Evolutionary conservation across 495 filamentous ascomycete species (phyloP), one percentile per base, ranked within the genome.

Genomic region (Talaromyces liani): DNA sequence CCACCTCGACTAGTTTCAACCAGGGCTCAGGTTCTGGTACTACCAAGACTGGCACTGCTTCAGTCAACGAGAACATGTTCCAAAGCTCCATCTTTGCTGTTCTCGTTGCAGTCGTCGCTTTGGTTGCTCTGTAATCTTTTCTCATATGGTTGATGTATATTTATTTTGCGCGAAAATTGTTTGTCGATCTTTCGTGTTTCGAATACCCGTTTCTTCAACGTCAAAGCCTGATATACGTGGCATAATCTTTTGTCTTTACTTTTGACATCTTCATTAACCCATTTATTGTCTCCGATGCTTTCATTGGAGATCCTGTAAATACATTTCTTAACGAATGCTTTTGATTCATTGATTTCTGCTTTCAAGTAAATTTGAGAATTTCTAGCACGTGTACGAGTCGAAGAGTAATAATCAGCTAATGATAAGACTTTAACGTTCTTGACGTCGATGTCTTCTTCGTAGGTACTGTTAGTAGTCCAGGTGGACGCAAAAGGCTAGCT

Each of bases 61-160:
- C 71, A 6, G 72, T 72, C 58, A 74, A 69, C 61, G 80, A 81
- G 70, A 75, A 72, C 51, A 75, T 82, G 49, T 65, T 84, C 63
- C 69, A 75, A 47, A 79, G 83, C 39, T 84, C 84, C 18, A 71
- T 85, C 70, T 80, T 87, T 64, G 84, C 82, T 14, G 82, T 82
- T 39, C 63, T 86, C 54, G 78, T 85, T 45, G 84, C 84, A 4
- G 69, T 85, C 24, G 75, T 84, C 47, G 85, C 74, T 63, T 71
- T 84, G 66, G 72, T 86, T 58, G 78, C 80, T 62, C 67, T 86
- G 72, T 87, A 78, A 79, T 73, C 51, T 58, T 33, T 58, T 49
- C 41, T 66, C 66, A 33, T 58, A 49, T 63, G 41, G 45, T 64
- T 65, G 53, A 27, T 56, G 53, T 66, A 34, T 36, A 49, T 61